phyloP scores from a whole-genome alignment of 1,284 basidiomycete species.

The Ganoderma lucidum region DNA sequence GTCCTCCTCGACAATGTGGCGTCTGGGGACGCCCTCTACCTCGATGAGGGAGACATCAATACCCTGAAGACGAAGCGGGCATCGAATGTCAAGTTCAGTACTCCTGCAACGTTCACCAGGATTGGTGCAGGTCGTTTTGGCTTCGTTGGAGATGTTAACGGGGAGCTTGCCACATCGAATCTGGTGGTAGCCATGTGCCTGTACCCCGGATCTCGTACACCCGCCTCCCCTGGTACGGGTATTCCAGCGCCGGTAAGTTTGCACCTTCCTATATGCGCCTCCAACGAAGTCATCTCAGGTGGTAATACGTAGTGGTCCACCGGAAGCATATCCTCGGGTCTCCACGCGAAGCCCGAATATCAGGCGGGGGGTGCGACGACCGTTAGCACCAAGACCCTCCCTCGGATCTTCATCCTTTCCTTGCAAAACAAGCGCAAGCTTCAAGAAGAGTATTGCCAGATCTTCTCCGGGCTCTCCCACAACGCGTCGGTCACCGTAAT shows the following conservation, averaged over 20 bases:
- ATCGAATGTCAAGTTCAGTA: neutral
- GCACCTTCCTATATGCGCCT: too few relatives aligned
- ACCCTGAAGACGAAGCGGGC: neutral
- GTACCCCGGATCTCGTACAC: neutral
- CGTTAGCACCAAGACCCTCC: neutral
- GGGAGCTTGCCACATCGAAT: conserved; percentile 12
- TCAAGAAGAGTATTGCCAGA: conserved; percentile 13
- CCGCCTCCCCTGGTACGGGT: conserved; percentile 1
- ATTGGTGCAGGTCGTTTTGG: conserved; percentile 27
- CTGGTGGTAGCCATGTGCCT: conserved; percentile 28
- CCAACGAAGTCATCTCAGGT: too few relatives aligned
- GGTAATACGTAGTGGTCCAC: neutral
- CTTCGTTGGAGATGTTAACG: conserved; percentile 30
- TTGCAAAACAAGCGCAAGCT: neutral
- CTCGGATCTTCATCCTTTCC: neutral
- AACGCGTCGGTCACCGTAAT: conserved; percentile 21
- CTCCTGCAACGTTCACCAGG: conserved; percentile 22
- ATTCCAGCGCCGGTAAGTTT: neutral
- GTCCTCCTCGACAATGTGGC: conserved; percentile 16
- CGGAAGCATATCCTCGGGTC: neutral
- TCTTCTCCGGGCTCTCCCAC: conserved; percentile 22
- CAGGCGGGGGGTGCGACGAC: neutral
- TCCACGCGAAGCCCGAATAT: neutral
- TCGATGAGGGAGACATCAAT: neutral
- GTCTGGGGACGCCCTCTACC: conserved; percentile 13